A percentile compares a stretch with the other conserved stretches of the same genome.
Conservation (phyloP, 495 filamentous ascomycete genomes). For the Antarctomyces pellizariae region DNA sequence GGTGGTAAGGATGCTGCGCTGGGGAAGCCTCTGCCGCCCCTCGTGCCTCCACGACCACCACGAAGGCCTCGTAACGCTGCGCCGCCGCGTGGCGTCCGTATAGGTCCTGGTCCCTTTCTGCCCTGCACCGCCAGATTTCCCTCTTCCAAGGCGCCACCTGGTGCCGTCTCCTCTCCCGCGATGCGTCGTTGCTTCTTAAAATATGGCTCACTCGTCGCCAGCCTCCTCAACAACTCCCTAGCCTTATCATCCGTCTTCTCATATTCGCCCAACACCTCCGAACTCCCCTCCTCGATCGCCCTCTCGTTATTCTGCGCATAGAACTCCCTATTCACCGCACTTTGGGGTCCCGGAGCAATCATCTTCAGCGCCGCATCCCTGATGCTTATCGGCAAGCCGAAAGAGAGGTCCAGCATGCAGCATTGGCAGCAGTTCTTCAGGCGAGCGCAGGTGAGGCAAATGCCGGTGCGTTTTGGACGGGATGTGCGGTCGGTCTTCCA, state of each 20-base stretch:
- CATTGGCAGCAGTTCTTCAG: constrained; percentile 96
- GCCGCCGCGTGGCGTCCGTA: constrained; percentile 38
- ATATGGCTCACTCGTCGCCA: constrained; percentile 85
- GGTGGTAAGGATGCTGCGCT: constrained; percentile 53
- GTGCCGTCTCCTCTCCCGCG: constrained; percentile 18
- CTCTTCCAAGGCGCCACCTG: constrained; percentile 19
- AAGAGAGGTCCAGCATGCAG: constrained; percentile 93
- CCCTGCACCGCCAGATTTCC: constrained; percentile 21
- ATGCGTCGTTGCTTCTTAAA: constrained; percentile 62
- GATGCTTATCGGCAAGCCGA: constrained; percentile 79
- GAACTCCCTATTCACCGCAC: constrained; percentile 84
- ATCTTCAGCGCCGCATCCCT: constrained; percentile 96
- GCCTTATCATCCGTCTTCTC: constrained; percentile 96
- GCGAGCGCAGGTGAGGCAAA: constrained; percentile 87
- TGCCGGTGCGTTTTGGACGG: constrained; percentile 67
- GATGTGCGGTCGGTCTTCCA: constrained; percentile 80
- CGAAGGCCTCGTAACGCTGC: constrained; percentile 18
- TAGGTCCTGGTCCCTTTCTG: constrained; percentile 37
- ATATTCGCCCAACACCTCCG: constrained; percentile 59
- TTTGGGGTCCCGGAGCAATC: constrained; percentile 76
- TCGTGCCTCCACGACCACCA: constrained; percentile 17
- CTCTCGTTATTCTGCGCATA: constrained; percentile 94
- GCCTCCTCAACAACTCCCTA: constrained; percentile 55
- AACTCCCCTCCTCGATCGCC: constrained; percentile 73
- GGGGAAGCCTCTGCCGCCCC: constrained; percentile 38